Evolutionary conservation across 1,284 basidiomycete species (phyloP).

Genomic region (Ceratobasidium sp.): DNA sequence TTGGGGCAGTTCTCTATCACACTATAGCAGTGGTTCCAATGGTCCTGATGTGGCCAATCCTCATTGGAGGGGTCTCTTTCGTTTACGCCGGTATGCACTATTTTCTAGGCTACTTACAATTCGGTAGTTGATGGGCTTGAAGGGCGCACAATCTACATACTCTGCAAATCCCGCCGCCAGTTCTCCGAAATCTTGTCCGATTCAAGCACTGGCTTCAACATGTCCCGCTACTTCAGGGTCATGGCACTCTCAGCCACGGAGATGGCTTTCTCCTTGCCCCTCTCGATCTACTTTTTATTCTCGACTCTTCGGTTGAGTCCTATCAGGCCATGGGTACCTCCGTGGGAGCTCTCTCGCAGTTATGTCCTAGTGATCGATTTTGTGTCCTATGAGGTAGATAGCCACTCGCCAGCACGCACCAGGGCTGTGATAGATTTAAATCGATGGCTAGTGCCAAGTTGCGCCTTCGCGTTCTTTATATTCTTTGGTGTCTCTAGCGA

Average conservation of each 20-base stretch:
- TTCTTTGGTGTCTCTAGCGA: conserved; percentile 47
- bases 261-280: conserved; percentile 21
- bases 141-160: conserved; percentile 33
- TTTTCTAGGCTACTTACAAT: no score
- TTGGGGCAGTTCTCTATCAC: conserved; percentile 7
- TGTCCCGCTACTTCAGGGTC: conserved; percentile 27
- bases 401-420: not conserved
- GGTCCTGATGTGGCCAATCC: conserved; percentile 26
- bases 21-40: not conserved
- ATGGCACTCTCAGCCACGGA: conserved; percentile 34
- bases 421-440: conserved; percentile 19
- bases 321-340: conserved; percentile 63
- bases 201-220: conserved; percentile 5
- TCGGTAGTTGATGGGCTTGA: not conserved
- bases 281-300: conserved; percentile 8
- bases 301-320: not conserved
- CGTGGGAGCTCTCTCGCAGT: conserved; percentile 69
- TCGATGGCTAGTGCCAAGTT: conserved; percentile 37
- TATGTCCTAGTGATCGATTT: not conserved
- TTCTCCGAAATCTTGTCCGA: conserved; percentile 20
- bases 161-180: conserved; percentile 41
- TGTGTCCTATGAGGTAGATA: not conserved
- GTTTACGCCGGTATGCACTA: conserved; percentile 20
- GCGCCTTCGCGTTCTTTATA: conserved; percentile 47
- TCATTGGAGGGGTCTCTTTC: conserved; percentile 25